Percentiles rank a stretch among this genome's conserved stretches.
Evolutionary conservation across 202 grass and related monocot genomes (phyloP).

Genomic region (Eragrostis tef): DNA sequence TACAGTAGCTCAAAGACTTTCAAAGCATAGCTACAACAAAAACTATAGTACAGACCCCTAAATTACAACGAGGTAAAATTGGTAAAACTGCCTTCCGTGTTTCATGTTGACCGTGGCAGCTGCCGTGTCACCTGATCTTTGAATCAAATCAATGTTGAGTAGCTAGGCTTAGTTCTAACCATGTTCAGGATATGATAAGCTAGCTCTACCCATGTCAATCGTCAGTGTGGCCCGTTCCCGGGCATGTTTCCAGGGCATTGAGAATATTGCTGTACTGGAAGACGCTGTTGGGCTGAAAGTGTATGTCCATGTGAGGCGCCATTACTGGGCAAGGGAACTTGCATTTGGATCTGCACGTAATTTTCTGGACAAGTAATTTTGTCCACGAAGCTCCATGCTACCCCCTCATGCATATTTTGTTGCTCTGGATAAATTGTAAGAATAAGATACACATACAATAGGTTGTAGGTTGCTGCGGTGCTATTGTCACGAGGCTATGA

Average conservation of each 20-base stretch:
- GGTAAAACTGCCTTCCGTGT: too few relatives aligned
- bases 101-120: background rate
- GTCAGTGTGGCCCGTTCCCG: background rate
- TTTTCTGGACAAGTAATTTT: background rate
- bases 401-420: background rate
- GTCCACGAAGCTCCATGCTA: background rate
- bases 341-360: background rate
- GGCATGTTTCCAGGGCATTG: background rate
- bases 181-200: background rate
- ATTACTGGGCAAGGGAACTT: background rate
- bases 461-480: background rate
- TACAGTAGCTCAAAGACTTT: background rate
- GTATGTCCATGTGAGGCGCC: background rate
- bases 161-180: background rate
- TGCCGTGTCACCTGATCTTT: background rate
- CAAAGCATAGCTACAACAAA: background rate
- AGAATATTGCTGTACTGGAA: background rate
- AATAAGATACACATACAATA: background rate
- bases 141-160: background rate
- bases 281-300: background rate
- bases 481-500: background rate
- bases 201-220: background rate
- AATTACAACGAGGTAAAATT: background rate
- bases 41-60: background rate
- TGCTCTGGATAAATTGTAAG: background rate